These are phyloP conservation scores for Fusarium sublunatum DNA, from an alignment of 2,329 filamentous ascomycete species.

Conservation along the genomic window DNA sequence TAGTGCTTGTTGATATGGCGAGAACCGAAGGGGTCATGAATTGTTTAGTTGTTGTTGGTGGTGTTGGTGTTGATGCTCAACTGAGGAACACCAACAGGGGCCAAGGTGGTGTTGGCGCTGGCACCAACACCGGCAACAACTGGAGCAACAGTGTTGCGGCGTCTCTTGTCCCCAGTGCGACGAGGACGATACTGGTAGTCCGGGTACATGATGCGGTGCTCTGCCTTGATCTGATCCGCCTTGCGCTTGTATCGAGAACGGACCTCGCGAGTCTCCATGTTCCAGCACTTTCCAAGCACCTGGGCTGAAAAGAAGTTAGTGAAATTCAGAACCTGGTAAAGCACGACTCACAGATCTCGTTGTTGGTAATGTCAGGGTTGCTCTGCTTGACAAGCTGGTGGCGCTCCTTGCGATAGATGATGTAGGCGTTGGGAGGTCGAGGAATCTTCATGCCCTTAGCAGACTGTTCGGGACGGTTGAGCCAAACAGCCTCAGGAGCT, in stretches of 20 bases:
- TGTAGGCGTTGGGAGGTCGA: slow-evolving; percentile 57
- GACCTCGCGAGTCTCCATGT: slow-evolving; percentile 47
- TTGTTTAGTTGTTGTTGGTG: not conserved
- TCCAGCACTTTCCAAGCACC: slow-evolving; percentile 54
- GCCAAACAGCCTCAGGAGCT: slow-evolving; percentile 41
- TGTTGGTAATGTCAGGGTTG: slow-evolving; percentile 54
- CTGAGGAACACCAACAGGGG: not conserved
- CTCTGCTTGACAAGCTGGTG: slow-evolving; percentile 50
- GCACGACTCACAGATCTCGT: slow-evolving; percentile 56
- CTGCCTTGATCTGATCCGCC: slow-evolving; percentile 48
- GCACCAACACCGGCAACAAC: not conserved
- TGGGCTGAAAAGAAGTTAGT: slow-evolving; percentile 48
- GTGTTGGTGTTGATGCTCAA: too few relatives aligned
- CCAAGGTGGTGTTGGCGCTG: not conserved
- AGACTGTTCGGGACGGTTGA: slow-evolving; percentile 13
- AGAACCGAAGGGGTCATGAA: not conserved
- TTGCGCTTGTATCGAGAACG: slow-evolving; percentile 49
- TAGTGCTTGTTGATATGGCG: not conserved
- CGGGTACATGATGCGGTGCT: slow-evolving; percentile 48
- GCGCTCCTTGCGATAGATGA: slow-evolving; percentile 56
- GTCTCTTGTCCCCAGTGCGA: slow-evolving; percentile 44
- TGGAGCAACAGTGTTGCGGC: slow-evolving; percentile 19
- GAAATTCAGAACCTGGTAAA: not conserved
- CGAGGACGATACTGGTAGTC: slow-evolving; percentile 54
- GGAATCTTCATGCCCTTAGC: slow-evolving; percentile 43